These are phyloP conservation scores for Leavenworthia alabamica DNA, from an alignment of 345 rosid genomes.

Conservation along the genomic window DNA sequence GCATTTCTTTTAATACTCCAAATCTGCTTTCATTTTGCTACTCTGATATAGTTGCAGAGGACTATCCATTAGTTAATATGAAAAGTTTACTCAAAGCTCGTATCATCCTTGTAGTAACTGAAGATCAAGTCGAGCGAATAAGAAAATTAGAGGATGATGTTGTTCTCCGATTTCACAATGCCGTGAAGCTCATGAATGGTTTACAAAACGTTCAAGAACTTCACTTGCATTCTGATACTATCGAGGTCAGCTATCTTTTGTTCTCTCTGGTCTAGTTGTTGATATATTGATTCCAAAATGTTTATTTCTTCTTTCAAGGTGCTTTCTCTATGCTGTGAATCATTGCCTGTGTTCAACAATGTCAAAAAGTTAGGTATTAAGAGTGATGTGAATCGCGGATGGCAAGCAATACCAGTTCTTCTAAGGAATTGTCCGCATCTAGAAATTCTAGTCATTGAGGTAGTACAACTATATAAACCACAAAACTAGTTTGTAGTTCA, in stretches of 20 bases:
- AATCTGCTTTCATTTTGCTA: not conserved
- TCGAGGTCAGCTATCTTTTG: not conserved
- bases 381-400: constrained; percentile 6
- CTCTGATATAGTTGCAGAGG: constrained; percentile 13
- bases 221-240: constrained; percentile 1
- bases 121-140: not conserved
- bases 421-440: constrained; percentile 8
- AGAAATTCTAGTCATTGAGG: not conserved
- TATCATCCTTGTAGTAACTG: not conserved
- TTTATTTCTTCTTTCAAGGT: constrained; percentile 1
- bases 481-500: not conserved
- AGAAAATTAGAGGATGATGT: not conserved
- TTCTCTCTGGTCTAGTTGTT: not conserved
- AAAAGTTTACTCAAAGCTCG: not conserved
- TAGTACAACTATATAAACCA: not conserved
- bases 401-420: constrained; percentile 20
- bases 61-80: constrained; percentile 15
- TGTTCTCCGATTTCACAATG: not conserved
- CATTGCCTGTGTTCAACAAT: constrained; percentile 14
- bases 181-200: constrained; percentile 16
- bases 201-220: not conserved
- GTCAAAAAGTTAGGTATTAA: not conserved
- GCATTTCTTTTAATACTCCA: constrained; percentile 13
- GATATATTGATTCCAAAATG: not conserved
- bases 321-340: constrained; percentile 11